A percentile compares a stretch with the other conserved stretches of the same genome.
These are phyloP conservation scores for Russula olivacea DNA, from an alignment of 768 basidiomycete genomes.

Conservation along the genomic window DNA sequence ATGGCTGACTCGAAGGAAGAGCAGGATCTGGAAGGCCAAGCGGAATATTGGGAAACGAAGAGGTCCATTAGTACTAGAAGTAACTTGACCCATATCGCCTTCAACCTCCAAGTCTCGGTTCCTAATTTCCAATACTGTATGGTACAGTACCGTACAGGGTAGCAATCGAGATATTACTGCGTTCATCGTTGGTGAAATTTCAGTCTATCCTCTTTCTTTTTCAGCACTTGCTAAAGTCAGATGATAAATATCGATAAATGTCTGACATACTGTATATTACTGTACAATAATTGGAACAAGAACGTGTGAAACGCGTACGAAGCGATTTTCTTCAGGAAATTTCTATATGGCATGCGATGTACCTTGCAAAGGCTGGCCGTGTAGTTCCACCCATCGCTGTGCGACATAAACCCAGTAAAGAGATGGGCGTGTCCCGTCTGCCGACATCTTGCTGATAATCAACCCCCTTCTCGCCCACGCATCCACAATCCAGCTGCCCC, in stretches of 20 bases:
- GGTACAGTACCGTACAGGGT: too few relatives aligned
- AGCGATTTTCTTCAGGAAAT: neutral
- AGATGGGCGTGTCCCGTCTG: slow-evolving; percentile 14
- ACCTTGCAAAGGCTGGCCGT: slow-evolving; percentile 17
- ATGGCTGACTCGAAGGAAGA: too few relatives aligned
- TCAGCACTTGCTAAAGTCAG: neutral
- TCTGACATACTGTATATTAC: neutral
- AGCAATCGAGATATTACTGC: too few relatives aligned
- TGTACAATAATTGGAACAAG: neutral
- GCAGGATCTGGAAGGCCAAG: too few relatives aligned
- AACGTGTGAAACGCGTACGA: neutral
- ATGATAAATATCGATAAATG: neutral
- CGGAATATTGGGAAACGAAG: too few relatives aligned
- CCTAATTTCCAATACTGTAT: too few relatives aligned
- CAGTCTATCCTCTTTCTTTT: neutral
- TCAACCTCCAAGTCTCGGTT: too few relatives aligned
- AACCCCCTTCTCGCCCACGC: slow-evolving; percentile 22
- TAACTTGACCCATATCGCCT: too few relatives aligned
- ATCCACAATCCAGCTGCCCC: slow-evolving; percentile 21
- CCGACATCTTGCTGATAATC: slow-evolving; percentile 19
- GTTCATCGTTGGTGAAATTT: neutral
- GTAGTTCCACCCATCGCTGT: slow-evolving; percentile 22
- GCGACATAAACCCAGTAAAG: slow-evolving; percentile 21
- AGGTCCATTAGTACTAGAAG: too few relatives aligned
- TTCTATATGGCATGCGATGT: neutral